Conservation (phyloP, 345 rosid genomes). For the Tarenaya hassleriana region DNA sequence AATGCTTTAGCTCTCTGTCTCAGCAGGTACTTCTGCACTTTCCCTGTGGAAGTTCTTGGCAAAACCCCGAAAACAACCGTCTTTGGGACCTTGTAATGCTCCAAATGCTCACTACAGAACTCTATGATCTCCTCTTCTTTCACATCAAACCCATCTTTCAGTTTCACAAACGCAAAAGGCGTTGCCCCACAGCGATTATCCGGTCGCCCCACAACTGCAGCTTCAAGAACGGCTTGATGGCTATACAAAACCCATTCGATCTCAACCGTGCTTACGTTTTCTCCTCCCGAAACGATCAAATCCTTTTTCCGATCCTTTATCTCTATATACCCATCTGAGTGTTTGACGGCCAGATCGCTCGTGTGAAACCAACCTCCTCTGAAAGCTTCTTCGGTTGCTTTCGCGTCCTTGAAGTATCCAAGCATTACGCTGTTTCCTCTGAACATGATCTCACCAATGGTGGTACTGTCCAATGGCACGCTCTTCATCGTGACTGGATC, state of each 20-base stretch:
- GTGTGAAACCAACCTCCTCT: conserved; percentile 58
- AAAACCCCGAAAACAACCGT: conserved; percentile 36
- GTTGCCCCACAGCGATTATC: conserved; percentile 53
- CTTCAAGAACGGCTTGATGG: conserved; percentile 41
- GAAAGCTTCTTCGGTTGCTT: conserved; percentile 45
- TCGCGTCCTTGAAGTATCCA: conserved; percentile 44
- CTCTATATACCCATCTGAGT: conserved; percentile 44
- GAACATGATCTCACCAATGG: conserved; percentile 54
- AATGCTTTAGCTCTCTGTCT: conserved; percentile 38
- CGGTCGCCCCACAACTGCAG: conserved; percentile 58
- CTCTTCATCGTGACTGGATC: conserved; percentile 42
- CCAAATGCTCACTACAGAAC: conserved; percentile 40
- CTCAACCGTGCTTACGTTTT: conserved; percentile 58
- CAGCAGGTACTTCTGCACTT: conserved; percentile 41
- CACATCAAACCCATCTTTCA: conserved; percentile 17
- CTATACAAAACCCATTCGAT: conserved; percentile 42
- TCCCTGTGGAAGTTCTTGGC: conserved; percentile 51
- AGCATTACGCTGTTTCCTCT: conserved; percentile 48
- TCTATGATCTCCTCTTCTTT: conserved; percentile 35
- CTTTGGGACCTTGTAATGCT: conserved; percentile 49
- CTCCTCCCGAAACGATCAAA: conserved; percentile 61
- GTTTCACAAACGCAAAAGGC: conserved; percentile 47
- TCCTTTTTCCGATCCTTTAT: conserved; percentile 63
- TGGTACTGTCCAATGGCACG: conserved; percentile 46
- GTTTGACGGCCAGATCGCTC: conserved; percentile 45